Evolutionary conservation across 2,329 filamentous ascomycete species (phyloP).

Genomic region (Albophoma yamanashiensis): DNA sequence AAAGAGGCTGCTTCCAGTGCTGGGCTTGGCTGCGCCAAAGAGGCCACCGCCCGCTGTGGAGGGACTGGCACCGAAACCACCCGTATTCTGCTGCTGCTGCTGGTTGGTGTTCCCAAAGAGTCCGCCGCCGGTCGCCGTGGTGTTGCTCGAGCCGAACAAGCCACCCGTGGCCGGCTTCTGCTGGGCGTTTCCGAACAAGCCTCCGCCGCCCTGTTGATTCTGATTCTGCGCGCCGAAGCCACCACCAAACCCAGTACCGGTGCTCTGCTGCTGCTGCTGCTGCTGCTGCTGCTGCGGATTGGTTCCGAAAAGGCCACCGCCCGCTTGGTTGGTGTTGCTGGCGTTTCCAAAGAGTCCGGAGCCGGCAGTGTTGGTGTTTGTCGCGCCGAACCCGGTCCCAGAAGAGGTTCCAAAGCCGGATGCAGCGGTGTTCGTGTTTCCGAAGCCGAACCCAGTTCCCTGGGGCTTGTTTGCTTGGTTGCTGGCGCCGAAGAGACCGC

Average conservation of each 20-base stretch:
- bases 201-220: slow-evolving; percentile 20
- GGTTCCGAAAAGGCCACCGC: slow-evolving; percentile 36
- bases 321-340: slow-evolving; percentile 19
- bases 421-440: slow-evolving; percentile 23
- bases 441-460: slow-evolving; percentile 27
- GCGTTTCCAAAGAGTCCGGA: slow-evolving; percentile 31
- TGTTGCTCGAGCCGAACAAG: slow-evolving; percentile 21
- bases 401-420: slow-evolving; percentile 14
- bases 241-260: slow-evolving; percentile 15
- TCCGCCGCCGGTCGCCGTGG: slow-evolving; percentile 23
- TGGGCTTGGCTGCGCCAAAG: slow-evolving; percentile 26
- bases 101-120: slow-evolving; percentile 32
- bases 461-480: slow-evolving; percentile 25
- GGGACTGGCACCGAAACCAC: slow-evolving; percentile 22
- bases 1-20: slow-evolving; percentile 28
- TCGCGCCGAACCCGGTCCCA: slow-evolving; percentile 23
- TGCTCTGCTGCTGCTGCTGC: slow-evolving; percentile 15
- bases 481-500: slow-evolving; percentile 30
- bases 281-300: slow-evolving; percentile 19
- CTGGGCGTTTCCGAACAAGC: slow-evolving; percentile 35
- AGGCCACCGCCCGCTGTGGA: slow-evolving; percentile 21
- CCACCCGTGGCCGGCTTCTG: slow-evolving; percentile 24
- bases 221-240: slow-evolving; percentile 25
- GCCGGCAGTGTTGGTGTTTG: slow-evolving; percentile 11
- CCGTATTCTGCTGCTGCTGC: slow-evolving; percentile 28